Evolutionary conservation across 2,329 filamentous ascomycete species (phyloP), one percentile per base, ranked within the genome.

Genomic region (Talaromyces islandicus): DNA sequence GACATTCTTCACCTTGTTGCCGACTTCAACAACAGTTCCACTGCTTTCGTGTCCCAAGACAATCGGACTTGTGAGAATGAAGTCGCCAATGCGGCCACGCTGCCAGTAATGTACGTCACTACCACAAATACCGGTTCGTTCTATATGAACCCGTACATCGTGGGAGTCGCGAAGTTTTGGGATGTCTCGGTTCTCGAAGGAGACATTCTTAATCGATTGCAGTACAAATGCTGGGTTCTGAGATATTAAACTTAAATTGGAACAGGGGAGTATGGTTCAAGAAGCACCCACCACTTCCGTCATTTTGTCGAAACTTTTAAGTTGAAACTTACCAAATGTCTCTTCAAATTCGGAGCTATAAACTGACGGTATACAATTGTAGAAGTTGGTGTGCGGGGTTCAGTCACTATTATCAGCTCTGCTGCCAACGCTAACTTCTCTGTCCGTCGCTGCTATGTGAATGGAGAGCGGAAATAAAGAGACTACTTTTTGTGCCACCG

Each of bases 1-100:
- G 52, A 81, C 61, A 56, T 75, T 74, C 57, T 71, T 77, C 35
- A 81, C 62, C 57, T 60, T 64, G 54, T 14, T 24, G 3, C 41
- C 54, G 10, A 56, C 41, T 32, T 56, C 54, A 7, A 56, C 54
- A 29, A 56, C n/a, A 14, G 38, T 50, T 12, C 54, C 54, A 21
- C 35, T 19, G 25, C 35, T 29, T 43, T 56, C 54, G 25, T 56
- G 54, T n/a, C 54, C 54, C 38, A 56, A 21, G 21, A 56, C 35
- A 11, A 56, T 56, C 1, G 54, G 54, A 25, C 21, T 27, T n/a
- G 54, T 56, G 38, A 56, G 41, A 14, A 56, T 32, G 21, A 48
- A 48, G 25, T 56, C 54, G 29, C 41, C 54, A 32, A 48, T 56
- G 38, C 41, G 41, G 35, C 54, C 41, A 21, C 54, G 54, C 24